Percentiles rank a stretch among this genome's conserved stretches.
phyloP scores from a whole-genome alignment of 306 rosid species.

The Dicorynia guianensis region DNA sequence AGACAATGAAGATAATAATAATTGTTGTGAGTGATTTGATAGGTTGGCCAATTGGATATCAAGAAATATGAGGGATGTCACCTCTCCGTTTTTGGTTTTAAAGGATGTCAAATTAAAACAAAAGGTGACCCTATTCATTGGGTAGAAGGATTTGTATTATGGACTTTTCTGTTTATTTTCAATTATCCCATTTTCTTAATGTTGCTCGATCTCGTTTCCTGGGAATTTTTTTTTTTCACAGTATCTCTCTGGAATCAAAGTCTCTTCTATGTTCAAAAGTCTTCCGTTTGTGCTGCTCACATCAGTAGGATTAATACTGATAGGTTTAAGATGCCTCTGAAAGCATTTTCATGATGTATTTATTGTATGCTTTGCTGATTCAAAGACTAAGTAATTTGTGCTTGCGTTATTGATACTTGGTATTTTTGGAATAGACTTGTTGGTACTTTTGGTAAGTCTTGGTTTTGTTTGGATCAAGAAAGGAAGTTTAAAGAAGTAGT shows the following conservation, averaged over 20 bases:
- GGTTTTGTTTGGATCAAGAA: conserved; percentile 11
- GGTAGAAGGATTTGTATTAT: neutral
- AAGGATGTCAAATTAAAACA: neutral
- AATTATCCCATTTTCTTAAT: neutral
- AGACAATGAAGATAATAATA: neutral
- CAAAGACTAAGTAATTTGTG: conserved; percentile 16
- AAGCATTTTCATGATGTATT: neutral
- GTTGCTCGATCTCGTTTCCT: neutral
- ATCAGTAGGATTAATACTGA: conserved; percentile 9
- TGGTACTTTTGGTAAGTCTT: conserved; percentile 26
- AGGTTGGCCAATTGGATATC: neutral
- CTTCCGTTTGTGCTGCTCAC: neutral
- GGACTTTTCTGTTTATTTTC: neutral
- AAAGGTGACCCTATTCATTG: neutral
- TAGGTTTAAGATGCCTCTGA: conserved; percentile 7
- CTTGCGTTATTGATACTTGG: conserved; percentile 1
- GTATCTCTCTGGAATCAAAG: conserved; percentile 30
- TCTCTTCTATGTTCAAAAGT: conserved; percentile 12
- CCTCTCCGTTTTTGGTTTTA: neutral
- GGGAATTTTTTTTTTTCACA: conserved; percentile 7
- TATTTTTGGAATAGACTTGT: conserved; percentile 6
- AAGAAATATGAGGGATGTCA: neutral
- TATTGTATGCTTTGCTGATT: conserved; percentile 4
- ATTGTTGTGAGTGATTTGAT: neutral
- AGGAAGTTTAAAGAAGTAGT: too few species aligned